phyloP scores from a whole-genome alignment of 139 green algal genomes.

The Axilococcus clingmanii region DNA sequence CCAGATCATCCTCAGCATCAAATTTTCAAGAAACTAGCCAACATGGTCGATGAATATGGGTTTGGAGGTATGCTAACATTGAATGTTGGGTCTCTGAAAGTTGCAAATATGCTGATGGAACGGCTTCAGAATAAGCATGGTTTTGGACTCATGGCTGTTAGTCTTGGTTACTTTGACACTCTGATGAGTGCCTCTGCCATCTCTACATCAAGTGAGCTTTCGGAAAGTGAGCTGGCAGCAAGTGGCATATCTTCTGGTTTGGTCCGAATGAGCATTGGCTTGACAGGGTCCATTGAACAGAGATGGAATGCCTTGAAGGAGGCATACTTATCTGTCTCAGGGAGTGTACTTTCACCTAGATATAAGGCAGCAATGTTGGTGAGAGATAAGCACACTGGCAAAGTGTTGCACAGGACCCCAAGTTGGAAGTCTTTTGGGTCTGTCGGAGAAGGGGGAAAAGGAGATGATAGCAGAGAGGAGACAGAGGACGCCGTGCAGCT shows the following conservation, averaged over 20 bases:
- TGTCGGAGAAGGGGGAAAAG: no score
- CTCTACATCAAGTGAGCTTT: conserved; percentile 49
- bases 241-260: conserved; percentile 46
- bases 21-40: conserved; percentile 35
- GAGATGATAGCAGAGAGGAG: no score
- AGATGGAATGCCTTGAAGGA: conserved; percentile 47
- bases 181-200: conserved; percentile 41
- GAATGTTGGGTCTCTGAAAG: conserved; percentile 33
- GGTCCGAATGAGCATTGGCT: conserved; percentile 50
- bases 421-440: no score
- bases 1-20: conserved; percentile 40
- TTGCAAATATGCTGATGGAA: conserved; percentile 52
- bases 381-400: no score
- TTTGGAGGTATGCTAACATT: conserved; percentile 55
- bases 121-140: conserved; percentile 55
- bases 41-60: conserved; percentile 55
- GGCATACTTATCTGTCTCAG: no score
- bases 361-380: no score
- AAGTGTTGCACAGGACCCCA: no score
- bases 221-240: conserved; percentile 17
- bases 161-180: conserved; percentile 62
- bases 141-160: conserved; percentile 67
- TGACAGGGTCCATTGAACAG: conserved; percentile 53
- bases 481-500: no score
- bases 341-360: no score